Evolutionary conservation across 805 yeast genomes (phyloP), one percentile per base, ranked within the genome.

Genomic region (Kodamaea kakaduensis): DNA sequence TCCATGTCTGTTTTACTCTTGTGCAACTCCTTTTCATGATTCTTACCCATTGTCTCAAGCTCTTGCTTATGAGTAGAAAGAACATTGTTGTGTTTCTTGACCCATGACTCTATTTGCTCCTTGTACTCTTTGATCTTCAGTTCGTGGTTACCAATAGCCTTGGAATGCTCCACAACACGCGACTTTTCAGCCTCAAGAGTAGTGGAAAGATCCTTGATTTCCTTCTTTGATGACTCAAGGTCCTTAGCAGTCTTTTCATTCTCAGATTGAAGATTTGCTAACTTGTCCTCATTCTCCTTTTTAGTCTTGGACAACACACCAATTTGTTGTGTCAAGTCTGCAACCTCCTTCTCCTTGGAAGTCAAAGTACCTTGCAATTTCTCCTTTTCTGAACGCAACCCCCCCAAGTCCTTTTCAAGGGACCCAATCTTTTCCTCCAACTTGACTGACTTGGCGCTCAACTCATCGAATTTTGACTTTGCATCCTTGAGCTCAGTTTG

Each of bases 111-210:
- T 5, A 23, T 23, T 23, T n/a, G 17, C 15, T 22, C 22, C 16
- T 42, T 41, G 19, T 23, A 32, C 4, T 32, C 31, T 2, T 5
- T 6, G 12, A 23, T 10, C 25, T 23, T 23, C 5, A 15, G 16
- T 17, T 32, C 25, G 4, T 25, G 19, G n/a, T 17, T 20, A 20
- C 26, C 38, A 12, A 32, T 10, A 10, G 22, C 4, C 4, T 19
- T 32, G 17, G 17, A n/a, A 15, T 16, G 18, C 16, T 25, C n/a
- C 6, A 18, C 35, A 13, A 32, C 34, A 10, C 20, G 20, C 10
- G n/a, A 15, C 21, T 30, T 29, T 15, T 25, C 31, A 8, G 18
- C 17, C 17, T 29, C 32, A 10, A 34, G 18, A 12, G n/a, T 12
- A 3, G 7, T 18, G n/a, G 7, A 25, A 24, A 35, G 34, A 4